These are phyloP conservation scores for Penicillium robsamsonii DNA, from an alignment of 495 filamentous ascomycete species.

Conservation along the genomic window DNA sequence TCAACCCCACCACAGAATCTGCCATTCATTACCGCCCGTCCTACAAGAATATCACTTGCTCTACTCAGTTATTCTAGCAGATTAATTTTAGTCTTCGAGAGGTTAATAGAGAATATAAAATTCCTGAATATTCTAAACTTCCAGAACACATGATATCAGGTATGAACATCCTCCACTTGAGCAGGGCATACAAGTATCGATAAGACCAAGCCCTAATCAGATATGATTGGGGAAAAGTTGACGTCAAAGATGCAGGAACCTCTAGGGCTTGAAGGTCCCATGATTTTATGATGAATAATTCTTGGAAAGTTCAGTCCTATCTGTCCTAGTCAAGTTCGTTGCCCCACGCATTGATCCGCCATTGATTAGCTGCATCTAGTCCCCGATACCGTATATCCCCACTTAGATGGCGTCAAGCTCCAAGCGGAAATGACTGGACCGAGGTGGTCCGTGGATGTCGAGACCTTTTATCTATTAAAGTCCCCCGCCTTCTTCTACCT, in stretches of 20 bases:
- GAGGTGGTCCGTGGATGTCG: constrained; percentile 15
- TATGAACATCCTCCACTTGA: too few relatives aligned
- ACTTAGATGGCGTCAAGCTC: constrained; percentile 17
- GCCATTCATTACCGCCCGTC: constrained; percentile 15
- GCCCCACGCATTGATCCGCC: constrained; percentile 17
- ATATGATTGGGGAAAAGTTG: constrained; percentile 8
- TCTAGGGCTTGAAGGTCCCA: neutral
- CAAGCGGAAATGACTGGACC: constrained; percentile 14
- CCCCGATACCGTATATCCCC: constrained; percentile 8
- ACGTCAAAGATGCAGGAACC: neutral
- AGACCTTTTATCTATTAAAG: constrained; percentile 11
- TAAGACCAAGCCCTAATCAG: constrained; percentile 3
- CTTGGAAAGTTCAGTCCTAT: neutral
- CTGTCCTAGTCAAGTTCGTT: neutral
- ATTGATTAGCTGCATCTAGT: constrained; percentile 10
- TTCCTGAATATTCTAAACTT: neutral
- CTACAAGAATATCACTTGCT: neutral
- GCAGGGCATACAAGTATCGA: constrained; percentile 1
- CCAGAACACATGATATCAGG: neutral
- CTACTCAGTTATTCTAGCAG: neutral
- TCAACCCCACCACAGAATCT: constrained; percentile 21
- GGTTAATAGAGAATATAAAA: neutral
- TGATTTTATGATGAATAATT: neutral
- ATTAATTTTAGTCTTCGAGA: neutral
- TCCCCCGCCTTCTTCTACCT: neutral